phyloP scores from a whole-genome alignment of 2,329 filamentous ascomycete genomes.

The Colletotrichum tropicicola region DNA sequence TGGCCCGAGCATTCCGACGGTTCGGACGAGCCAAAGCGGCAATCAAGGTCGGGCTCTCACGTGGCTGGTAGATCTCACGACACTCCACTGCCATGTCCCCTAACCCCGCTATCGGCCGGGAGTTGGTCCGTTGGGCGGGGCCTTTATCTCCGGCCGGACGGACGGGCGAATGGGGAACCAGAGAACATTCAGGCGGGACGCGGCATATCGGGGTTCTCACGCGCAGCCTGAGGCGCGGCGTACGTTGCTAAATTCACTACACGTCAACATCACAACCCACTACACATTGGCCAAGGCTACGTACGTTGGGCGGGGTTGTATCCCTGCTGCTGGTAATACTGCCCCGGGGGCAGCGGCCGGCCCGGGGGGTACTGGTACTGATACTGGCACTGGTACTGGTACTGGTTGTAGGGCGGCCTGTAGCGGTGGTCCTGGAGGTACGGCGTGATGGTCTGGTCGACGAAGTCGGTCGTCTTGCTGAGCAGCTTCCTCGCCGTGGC shows the following conservation, averaged over 20 bases:
- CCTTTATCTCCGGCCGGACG: neutral
- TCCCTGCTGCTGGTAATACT: constrained; percentile 12
- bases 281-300: neutral
- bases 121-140: neutral
- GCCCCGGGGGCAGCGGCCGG: neutral
- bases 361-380: neutral
- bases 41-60: too few relatives aligned
- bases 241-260: constrained; percentile 9
- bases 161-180: neutral
- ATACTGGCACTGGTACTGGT: constrained; percentile 8
- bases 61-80: too few relatives aligned
- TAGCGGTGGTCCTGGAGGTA: constrained; percentile 29
- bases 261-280: neutral
- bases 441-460: constrained; percentile 41
- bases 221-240: neutral
- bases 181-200: neutral
- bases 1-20: too few relatives aligned
- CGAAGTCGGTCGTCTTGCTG: constrained; percentile 43
- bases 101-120: too few relatives aligned
- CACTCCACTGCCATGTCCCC: too few relatives aligned
- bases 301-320: constrained; percentile 15
- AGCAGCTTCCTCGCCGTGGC: constrained; percentile 45
- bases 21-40: too few relatives aligned
- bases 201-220: neutral
- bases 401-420: constrained; percentile 20